Evolutionary conservation across 768 basidiomycete genomes (phyloP).

Genomic region (Ramaria sp.): DNA sequence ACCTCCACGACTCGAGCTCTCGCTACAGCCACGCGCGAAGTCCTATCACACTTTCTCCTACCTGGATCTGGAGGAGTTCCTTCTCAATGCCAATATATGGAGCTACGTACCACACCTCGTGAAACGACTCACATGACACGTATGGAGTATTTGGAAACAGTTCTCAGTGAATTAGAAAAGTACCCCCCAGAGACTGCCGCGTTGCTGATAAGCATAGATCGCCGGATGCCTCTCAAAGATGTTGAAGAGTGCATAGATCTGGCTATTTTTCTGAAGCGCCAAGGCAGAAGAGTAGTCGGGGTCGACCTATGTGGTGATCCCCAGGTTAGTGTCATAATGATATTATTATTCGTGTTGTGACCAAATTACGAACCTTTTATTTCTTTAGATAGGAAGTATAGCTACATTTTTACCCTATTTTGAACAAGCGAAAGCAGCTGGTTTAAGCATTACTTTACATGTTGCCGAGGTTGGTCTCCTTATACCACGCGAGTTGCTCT

Average conservation of each 20-base stretch:
- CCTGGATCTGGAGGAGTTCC: constrained; percentile 15
- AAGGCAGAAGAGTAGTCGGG: constrained; percentile 59
- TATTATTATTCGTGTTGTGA: neutral
- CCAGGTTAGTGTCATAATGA: constrained; percentile 17
- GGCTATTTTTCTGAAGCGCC: constrained; percentile 40
- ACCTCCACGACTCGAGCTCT: constrained; percentile 52
- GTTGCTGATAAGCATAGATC: constrained; percentile 67
- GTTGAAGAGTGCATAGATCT: constrained; percentile 46
- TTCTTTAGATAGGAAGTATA: constrained; percentile 42
- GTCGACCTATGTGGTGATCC: constrained; percentile 80
- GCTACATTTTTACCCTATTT: constrained; percentile 39
- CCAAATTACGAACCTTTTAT: neutral
- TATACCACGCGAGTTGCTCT: neutral
- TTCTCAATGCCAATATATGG: constrained; percentile 61
- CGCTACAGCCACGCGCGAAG: constrained; percentile 45
- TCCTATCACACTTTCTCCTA: constrained; percentile 49
- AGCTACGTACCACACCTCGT: constrained; percentile 75
- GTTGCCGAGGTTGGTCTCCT: constrained; percentile 59
- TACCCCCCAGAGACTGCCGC: constrained; percentile 41
- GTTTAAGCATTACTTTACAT: constrained; percentile 67
- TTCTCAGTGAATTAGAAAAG: constrained; percentile 53
- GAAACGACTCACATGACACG: constrained; percentile 46
- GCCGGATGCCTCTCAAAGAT: constrained; percentile 44
- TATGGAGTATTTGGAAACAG: constrained; percentile 48
- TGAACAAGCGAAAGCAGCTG: constrained; percentile 41